A percentile compares a stretch with the other conserved stretches of the same genome.
phyloP scores from a whole-genome alignment of 768 basidiomycete genomes.

The Flagelloscypha sp. region DNA sequence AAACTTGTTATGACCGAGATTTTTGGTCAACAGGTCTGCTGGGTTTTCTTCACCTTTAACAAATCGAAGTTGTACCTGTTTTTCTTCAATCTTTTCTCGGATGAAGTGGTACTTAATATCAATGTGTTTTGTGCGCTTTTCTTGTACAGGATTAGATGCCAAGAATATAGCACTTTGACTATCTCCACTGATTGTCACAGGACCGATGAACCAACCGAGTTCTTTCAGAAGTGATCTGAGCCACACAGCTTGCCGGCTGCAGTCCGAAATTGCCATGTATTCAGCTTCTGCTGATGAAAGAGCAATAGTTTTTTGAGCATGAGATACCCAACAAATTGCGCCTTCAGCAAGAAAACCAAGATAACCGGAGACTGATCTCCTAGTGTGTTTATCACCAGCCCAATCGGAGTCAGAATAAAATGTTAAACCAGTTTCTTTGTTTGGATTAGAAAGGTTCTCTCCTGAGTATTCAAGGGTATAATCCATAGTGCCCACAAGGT shows the following conservation, averaged over 20 bases:
- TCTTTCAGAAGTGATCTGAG: constrained; percentile 12
- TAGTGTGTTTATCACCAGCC: background rate
- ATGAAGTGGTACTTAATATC: constrained; percentile 31
- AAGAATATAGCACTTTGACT: constrained; percentile 30
- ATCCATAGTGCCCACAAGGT: constrained; percentile 13
- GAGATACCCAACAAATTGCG: constrained; percentile 22
- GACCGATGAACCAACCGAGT: constrained; percentile 10
- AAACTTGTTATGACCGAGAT: no score
- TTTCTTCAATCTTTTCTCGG: constrained; percentile 22
- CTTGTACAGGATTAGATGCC: constrained; percentile 24
- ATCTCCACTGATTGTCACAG: constrained; percentile 18
- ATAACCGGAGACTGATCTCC: constrained; percentile 18
- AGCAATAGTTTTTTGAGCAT: constrained; percentile 23
- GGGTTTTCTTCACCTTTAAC: constrained; percentile 5
- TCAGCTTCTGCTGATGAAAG: constrained; percentile 31
- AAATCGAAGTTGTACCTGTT: constrained; percentile 12
- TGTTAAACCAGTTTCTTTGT: no score
- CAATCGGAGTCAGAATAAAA: constrained; percentile 5
- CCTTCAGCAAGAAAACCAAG: constrained; percentile 18
- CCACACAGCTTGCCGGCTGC: constrained; percentile 20
- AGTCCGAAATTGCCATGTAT: constrained; percentile 30
- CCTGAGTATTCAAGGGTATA: constrained; percentile 6
- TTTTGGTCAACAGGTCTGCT: constrained; percentile 5
- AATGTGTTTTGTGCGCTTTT: constrained; percentile 34
- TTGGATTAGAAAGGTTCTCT: no score